Evolutionary conservation across 139 green algal genomes (phyloP), one percentile per base, ranked within the genome.

Genomic region (Chlorella vulgaris): DNA sequence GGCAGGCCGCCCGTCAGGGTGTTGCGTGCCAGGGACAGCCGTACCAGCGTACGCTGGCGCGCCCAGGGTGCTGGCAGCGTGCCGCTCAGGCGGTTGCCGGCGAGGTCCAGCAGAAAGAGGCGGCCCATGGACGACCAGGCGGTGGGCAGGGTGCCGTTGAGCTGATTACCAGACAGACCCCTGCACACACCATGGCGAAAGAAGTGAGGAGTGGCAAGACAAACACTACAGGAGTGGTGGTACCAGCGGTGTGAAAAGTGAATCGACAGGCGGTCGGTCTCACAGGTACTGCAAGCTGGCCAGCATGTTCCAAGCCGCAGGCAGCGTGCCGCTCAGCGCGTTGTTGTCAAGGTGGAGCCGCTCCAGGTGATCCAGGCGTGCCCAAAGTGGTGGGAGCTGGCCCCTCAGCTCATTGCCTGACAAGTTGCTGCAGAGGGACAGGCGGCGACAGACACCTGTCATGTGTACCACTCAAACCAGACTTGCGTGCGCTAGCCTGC

Each of bases 1-100:
- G 80, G 80, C 55, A 84, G 69, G 29, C 29, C 28, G 31, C 80
- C 80, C 1, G 8, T 69, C 40, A 84, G 61, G 3, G 2, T 33
- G 76, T 91, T 91, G 74, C 88, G 81, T 0, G 81, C 75, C 35
- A 91, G 65, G 0, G 43, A 78, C 26, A 91, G 86, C 18, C 55
- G 78, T 0, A 42, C 33, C 0, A 91, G 80, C 2, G 19, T 36
- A 22, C 71, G 66, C 77, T 87, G 70, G 31, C 53, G 68, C 21
- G 6, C 67, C 67, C 69, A 75, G 4, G 81, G 31, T 24, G 69
- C 18, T 0, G 60, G 60, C 40, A 83, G 83, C 22, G 81, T 74
- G 38, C 65, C 70, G 1, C 40, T 63, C 15, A 89, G 51, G 3
- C 67, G 69, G 73, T 92, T 92, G 75, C 82, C 79, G 0, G 82